Base-by-base conservation (phyloP, 306 rosid genomes). In the Lagenaria siceraria region DNA sequence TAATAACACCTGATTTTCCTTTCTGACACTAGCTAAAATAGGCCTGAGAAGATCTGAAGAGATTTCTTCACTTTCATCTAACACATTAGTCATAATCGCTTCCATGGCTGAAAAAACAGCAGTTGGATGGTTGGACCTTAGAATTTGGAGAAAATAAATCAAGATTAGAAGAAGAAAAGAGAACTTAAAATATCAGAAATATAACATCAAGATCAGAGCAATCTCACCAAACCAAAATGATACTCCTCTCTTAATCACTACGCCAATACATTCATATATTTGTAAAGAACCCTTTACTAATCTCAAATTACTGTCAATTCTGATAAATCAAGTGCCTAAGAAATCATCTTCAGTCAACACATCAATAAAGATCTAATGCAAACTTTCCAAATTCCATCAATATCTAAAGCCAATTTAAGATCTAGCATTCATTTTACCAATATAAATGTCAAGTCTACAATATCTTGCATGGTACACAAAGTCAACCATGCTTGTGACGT, bases 21-120 rank as follows among this genome's bases (percentile, higher is more conserved):
- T 93, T 75, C 61, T 74, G 17, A 87, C 79, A 53, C 93, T 85
- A 52, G 84, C 82, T 80, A 93, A 80, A 24, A 93, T 81, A 43
- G 91, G 83, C 40, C 76, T 65, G 14, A 93, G 89, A 82, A 89
- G 87, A 81, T 85, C 88, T 5, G 75, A 10, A 18, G 98, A 86
- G 80, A 91, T 79, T 38, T 87, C 90, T 63, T 93, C 98, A 62
- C 91, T 87, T 78, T 91, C 97, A 3, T 88, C 66, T 35, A 93
- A 55, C 62, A 87, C 82, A 81, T 79, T 27, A 10, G 84, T 88
- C 97, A 93, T 88, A 84, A 93, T 85, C 35, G 69, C 22, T 84
- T 89, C 89, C 89, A 93, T 88, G 55, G 87, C 81, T 62, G 80
- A 73, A 78, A 86, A 81, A 58, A 81, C 89, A 73, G 78, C 42